phyloP scores from a whole-genome alignment of 768 basidiomycete species.

The Phanerochaete carnosa region DNA sequence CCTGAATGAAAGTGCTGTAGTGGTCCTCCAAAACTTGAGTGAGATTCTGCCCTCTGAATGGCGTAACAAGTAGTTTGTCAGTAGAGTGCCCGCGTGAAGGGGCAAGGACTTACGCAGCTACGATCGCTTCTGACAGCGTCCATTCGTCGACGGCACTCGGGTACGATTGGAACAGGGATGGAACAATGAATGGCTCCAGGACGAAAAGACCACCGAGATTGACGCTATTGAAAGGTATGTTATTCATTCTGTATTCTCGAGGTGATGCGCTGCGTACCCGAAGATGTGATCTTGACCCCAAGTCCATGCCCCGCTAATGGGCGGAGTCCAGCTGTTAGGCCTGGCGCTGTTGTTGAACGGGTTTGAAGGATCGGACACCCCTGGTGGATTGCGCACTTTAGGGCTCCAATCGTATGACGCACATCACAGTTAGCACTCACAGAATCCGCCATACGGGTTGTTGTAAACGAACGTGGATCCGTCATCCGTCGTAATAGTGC shows the following conservation, averaged over 20 bases:
- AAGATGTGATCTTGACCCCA: constrained; percentile 60
- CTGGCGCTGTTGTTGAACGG: constrained; percentile 75
- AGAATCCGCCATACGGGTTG: constrained; percentile 75
- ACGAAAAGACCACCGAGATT: constrained; percentile 77
- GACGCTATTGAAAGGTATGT: constrained; percentile 34
- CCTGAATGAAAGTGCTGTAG: constrained; percentile 75
- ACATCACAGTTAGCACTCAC: constrained; percentile 37
- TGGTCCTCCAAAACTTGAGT: constrained; percentile 47
- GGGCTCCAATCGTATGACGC: background rate
- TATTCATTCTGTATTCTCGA: background rate
- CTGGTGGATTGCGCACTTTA: constrained; percentile 27
- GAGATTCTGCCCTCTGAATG: constrained; percentile 7
- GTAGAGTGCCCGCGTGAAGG: background rate
- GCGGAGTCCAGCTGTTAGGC: constrained; percentile 78
- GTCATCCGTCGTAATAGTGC: constrained; percentile 56
- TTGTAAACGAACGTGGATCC: constrained; percentile 74
- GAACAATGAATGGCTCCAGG: constrained; percentile 76
- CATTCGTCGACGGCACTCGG: constrained; percentile 58
- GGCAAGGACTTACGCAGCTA: constrained; percentile 44
- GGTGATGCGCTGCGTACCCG: constrained; percentile 40
- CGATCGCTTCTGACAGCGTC: constrained; percentile 53
- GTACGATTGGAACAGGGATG: constrained; percentile 54
- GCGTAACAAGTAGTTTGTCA: background rate
- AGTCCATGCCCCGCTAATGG: constrained; percentile 72
- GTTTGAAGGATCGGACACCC: constrained; percentile 64